Base-by-base conservation (phyloP, 2,329 filamentous ascomycete genomes). In the Aureobasidium sp. region DNA sequence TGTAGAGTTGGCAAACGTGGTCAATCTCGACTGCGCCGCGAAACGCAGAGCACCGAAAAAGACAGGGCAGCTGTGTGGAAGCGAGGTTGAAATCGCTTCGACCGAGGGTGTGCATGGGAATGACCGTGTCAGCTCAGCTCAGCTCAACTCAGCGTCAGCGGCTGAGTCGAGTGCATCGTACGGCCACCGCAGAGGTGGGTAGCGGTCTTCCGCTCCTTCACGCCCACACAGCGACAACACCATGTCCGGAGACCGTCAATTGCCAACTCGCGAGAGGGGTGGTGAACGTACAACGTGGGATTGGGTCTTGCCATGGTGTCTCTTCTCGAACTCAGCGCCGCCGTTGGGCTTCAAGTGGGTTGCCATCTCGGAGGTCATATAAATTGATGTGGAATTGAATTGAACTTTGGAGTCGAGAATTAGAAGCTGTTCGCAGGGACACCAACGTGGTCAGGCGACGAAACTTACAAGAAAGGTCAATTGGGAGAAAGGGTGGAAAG, bases 241-340 rank as follows among this genome's bases (percentile, higher is more conserved):
- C 16, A 34, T 50, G 45, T 39, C 45, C 24, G 6, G 16, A 37
- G 12, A 38, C 21, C 34, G 30, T 22, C 17, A 6, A 27, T 21
- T 22, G 14, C 30, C 24, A 39, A 24, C 45, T 50, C 45, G 3
- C 25, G 21, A n/a, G 34, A 50, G 16, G 32, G 45, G 32, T 5
- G 14, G 12, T 30, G 8, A 35, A 83, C 86, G 81, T 74, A 86
- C 86, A 82, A 90, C 87, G 73, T 90, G 86, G 57, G 85, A 89
- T 71, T 86, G 85, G 62, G 85, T 86, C 80, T 90, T 90, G 74
- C 86, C 86, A 71, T 90, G 86, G 68, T 88, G 87, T 68, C 84
- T 83, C 62, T 78, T 76, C 63, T 78, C 73, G 60, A 82, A 76
- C 62, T 69, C 73, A 39, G 44, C 44, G 54, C 57, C 61, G 53